These are phyloP conservation scores for Ehretia macrophylla DNA, from an alignment of 257 asterid genomes.

Conservation along the genomic window DNA sequence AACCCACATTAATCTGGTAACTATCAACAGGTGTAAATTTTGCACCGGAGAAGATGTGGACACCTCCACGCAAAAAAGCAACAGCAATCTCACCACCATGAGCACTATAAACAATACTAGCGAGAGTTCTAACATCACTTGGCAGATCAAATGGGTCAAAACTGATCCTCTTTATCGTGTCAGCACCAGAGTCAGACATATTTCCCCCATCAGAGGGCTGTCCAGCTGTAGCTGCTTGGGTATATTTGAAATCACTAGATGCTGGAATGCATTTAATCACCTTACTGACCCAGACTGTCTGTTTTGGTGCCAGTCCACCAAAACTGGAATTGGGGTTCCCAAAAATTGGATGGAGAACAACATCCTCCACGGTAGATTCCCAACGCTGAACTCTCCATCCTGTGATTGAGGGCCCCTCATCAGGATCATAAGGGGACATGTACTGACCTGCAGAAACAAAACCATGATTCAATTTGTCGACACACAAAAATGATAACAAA, in stretches of 20 bases:
- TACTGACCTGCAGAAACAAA: conserved; percentile 77
- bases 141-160: conserved; percentile 99
- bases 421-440: conserved; percentile 99
- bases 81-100: conserved; percentile 99
- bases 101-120: conserved; percentile 93
- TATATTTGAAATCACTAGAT: conserved; percentile 51
- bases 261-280: conserved; percentile 93
- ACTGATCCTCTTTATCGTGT: conserved; percentile 53
- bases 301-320: conserved; percentile 88
- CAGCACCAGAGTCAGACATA: conserved; percentile 52
- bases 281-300: conserved; percentile 97
- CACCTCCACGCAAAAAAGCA: conserved; percentile 85
- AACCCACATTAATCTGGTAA: conserved; percentile 83
- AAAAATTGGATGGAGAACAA: conserved; percentile 94
- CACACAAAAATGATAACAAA: conserved; percentile 5
- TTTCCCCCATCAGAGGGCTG: conserved; percentile 45
- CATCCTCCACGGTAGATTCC: conserved; percentile 97
- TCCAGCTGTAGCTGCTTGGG: conserved; percentile 42
- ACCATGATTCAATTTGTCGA: neutral
- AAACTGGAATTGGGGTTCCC: conserved; percentile 84
- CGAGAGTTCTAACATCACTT: conserved; percentile 93
- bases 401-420: conserved; percentile 96
- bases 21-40: conserved; percentile 64
- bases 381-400: conserved; percentile 99
- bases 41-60: conserved; percentile 83